Evolutionary conservation across 75 land plant species (phyloP).

Genomic region (Larix kaempferi): DNA sequence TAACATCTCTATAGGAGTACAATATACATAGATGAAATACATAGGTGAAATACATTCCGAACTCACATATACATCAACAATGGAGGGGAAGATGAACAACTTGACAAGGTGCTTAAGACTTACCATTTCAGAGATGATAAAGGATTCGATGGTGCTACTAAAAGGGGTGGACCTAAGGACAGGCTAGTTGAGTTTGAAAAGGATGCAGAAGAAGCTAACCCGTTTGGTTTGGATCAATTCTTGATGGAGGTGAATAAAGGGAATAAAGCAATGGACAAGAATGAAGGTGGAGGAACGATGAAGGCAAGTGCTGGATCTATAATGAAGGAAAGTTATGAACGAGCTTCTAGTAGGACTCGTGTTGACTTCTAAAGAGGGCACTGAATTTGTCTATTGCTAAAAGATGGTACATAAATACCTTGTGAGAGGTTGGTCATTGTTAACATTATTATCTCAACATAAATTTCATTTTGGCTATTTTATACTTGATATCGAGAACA

Average conservation of each 20-base stretch:
- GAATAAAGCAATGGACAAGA: conserved; percentile 85
- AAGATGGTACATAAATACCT: no score
- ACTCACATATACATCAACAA: no score
- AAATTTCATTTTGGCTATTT: no score
- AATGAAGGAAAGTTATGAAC: conserved; percentile 77
- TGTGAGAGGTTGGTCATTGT: no score
- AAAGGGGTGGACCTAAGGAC: conserved; percentile 75
- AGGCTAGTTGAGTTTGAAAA: conserved; percentile 93
- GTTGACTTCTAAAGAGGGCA: conserved; percentile 80
- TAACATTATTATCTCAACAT: no score
- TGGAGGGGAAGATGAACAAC: conserved; percentile 88
- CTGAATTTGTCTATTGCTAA: background rate
- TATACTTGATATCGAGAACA: no score
- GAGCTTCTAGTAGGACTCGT: conserved; percentile 74
- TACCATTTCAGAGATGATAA: conserved; percentile 94
- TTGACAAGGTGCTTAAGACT: conserved; percentile 85
- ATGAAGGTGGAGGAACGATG: conserved; percentile 89
- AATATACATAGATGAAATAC: no score
- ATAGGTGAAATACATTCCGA: no score
- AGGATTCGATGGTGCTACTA: conserved; percentile 80
- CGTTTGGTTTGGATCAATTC: conserved; percentile 92
- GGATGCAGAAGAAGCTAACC: conserved; percentile 85
- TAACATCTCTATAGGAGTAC: no score
- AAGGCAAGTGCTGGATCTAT: conserved; percentile 90
- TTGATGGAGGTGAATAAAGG: conserved; percentile 97